These are phyloP conservation scores for Saccharomyces hybrid DNA, from an alignment of 1,139 yeast species.

Conservation along the genomic window DNA sequence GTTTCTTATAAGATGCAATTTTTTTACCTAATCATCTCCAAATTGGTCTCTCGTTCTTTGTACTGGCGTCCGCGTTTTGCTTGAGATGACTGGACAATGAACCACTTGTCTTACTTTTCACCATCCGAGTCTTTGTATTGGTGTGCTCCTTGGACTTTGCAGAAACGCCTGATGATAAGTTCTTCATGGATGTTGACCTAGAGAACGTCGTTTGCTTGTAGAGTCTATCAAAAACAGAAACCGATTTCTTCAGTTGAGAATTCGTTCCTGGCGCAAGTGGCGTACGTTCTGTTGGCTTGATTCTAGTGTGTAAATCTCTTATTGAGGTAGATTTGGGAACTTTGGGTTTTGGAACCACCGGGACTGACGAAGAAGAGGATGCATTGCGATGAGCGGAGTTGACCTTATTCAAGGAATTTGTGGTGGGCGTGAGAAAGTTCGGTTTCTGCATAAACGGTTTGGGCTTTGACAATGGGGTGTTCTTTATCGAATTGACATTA, in stretches of 20 bases:
- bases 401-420: conserved; percentile 14
- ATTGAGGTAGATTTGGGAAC: not conserved
- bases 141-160: not conserved
- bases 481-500: conserved; percentile 11
- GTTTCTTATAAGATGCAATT: not conserved
- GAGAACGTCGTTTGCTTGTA: conserved; percentile 15
- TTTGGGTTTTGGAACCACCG: not conserved
- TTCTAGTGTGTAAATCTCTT: not conserved
- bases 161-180: not conserved
- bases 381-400: conserved; percentile 2
- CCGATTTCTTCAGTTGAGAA: not conserved
- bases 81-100: conserved; percentile 4
- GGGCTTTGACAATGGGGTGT: conserved; percentile 15
- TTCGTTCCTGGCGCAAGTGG: not conserved
- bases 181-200: conserved; percentile 10
- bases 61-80: conserved; percentile 1
- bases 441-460: conserved; percentile 15
- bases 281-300: not conserved
- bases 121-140: not conserved
- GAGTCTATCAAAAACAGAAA: conserved; percentile 11
- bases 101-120: conserved; percentile 5
- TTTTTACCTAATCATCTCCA: not conserved
- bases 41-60: not conserved
- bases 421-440: conserved; percentile 14
- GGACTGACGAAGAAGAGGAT: not conserved